Evolutionary conservation across 371 early-diverging fungal species (phyloP).

Genomic region (Chytridium lagenaria): DNA sequence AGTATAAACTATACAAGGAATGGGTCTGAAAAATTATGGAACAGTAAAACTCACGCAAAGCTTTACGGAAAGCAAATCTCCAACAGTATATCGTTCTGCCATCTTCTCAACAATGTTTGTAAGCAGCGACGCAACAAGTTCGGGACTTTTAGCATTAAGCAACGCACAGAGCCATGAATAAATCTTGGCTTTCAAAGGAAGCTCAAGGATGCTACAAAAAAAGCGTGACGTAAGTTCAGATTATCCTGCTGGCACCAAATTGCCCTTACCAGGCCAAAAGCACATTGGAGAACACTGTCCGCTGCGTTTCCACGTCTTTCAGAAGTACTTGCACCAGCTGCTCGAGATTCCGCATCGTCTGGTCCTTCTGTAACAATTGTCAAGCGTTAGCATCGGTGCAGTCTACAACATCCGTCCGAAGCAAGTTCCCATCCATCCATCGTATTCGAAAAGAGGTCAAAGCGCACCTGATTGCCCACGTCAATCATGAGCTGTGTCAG

Average conservation of each 20-base stretch:
- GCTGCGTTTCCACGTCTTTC: slow-evolving; percentile 52
- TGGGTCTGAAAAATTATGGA: not conserved
- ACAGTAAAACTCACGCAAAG: slow-evolving; percentile 54
- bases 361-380: slow-evolving; percentile 54
- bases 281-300: slow-evolving; percentile 61
- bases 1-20: not conserved
- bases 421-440: not conserved
- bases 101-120: slow-evolving; percentile 57
- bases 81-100: slow-evolving; percentile 55
- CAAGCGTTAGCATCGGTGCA: not conserved
- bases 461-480: slow-evolving; percentile 73
- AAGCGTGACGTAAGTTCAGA: too few relatives aligned
- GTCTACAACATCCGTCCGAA: not conserved
- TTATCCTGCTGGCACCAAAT: not conserved
- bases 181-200: slow-evolving; percentile 80
- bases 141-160: slow-evolving; percentile 66
- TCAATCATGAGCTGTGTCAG: slow-evolving; percentile 75
- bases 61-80: slow-evolving; percentile 75
- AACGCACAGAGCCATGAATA: slow-evolving; percentile 80
- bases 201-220: slow-evolving; percentile 67
- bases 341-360: slow-evolving; percentile 53
- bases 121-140: slow-evolving; percentile 64
- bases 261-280: slow-evolving; percentile 61
- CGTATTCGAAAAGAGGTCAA: not conserved
- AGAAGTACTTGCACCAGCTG: slow-evolving; percentile 14